Evolutionary conservation across 2,329 filamentous ascomycete genomes (phyloP), one percentile per base, ranked within the genome.

Genomic region (Diaporthe nobilis): DNA sequence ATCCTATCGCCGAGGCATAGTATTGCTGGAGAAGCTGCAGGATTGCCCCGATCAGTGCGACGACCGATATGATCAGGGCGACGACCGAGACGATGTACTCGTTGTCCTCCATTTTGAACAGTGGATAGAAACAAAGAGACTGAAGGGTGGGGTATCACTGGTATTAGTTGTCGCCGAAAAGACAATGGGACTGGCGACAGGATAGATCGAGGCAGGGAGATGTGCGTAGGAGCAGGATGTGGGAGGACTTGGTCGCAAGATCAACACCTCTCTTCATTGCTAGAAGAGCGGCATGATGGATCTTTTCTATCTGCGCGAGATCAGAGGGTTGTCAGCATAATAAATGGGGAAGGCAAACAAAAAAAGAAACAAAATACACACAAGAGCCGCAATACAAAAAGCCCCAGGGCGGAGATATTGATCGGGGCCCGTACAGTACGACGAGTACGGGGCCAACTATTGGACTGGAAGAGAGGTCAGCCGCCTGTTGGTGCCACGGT

Each of bases 1-100:
- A 89, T 44, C 88, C 88, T n/a, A 84, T 84, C 0, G 88, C 87
- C 13, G 88, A 88, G 0, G 87, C 84, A 31, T 85, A 85, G 80
- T 89, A 89, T 76, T 89, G 88, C 77, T 89, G 88, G 42, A 87
- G 79, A 13, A 88, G 86, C 77, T 89, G 88, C 77, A 88, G 82
- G 15, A 85, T 79, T 0, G 87, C 86, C 0, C 86, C 86, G 12
- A 83, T 67, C 4, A 89, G 80, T 22, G 88, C 88, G 9, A 89
- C 81, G 10, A 88, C 79, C 8, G 88, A 89, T 53, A 89, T 81
- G 47, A 87, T 80, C 42, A 89, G 83, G 57, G 88, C 88, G 31
- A 86, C 85, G 31, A 83, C 77, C 76, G 86, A 86, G 58, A 88
- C 82, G 15, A 82, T 78, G 42, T 65, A 65, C 28, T 85, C 81